Base-by-base conservation (phyloP, 495 filamentous ascomycete species). In the Penicillium cosmopolitanum region DNA sequence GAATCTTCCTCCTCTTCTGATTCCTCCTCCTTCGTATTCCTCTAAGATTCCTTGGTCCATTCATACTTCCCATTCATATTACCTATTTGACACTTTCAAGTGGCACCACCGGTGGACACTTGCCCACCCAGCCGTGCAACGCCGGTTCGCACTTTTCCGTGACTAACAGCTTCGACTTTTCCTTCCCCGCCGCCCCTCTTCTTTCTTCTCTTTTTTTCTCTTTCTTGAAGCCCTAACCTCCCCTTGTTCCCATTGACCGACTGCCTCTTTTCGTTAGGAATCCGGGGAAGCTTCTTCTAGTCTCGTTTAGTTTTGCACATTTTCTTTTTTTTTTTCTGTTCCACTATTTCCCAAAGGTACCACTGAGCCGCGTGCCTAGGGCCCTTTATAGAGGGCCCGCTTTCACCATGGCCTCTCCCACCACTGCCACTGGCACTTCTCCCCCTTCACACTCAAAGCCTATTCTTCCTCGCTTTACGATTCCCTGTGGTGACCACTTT, bases 121-220 rank as follows among this genome's bases (percentile, higher is more conserved):
- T 36, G 56, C 55, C 52, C 60, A 50, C 54, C 48, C 28, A n/a
- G 33, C 52, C 53, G 59, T 56, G 51, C 65, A 61, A 74, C 65
- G 60, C 62, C 66, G 71, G 71, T 43, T 65, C 67, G 62, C 53
- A 58, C 68, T 64, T 68, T 74, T 80, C 72, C 67, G 73, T 80
- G 76, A 80, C 77, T 80, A 80, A 80, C 73, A 78, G 70, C 68
- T 77, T 75, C 58, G 40, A 44, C 60, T 36, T 48, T 44, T 51
- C 56, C 58, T 60, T 63, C 62, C 70, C 68, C 65, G 60, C 67
- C 62, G 57, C 68, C 67, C 69, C 60, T 61, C 67, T 57, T 42
- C 7, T 18, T 16, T 44, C 58, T 34, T 55, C 42, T 54, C 51
- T 61, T 62, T 51, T 61, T 56, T 60, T 55, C 57, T 52, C 46